Base-by-base conservation (phyloP, 192 early-diverging fungal genomes). In the Ramicandelaber brevisporus region DNA sequence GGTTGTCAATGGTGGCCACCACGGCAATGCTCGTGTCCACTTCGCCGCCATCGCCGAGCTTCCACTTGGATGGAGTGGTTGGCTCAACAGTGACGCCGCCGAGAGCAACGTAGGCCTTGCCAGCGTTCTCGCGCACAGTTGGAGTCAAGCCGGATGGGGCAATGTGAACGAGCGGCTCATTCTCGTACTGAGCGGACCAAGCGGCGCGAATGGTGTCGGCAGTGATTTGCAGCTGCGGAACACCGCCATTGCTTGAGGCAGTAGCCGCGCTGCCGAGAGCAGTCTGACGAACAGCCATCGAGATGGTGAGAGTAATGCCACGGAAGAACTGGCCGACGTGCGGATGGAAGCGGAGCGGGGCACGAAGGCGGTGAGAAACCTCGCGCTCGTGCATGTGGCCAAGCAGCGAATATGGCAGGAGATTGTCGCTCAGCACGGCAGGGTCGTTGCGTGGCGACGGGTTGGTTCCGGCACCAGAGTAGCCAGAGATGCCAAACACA, bases 381-480 rank as follows among this genome's bases (percentile, higher is more conserved):
- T 98, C 93, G 27, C 71, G 62, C 53, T 95, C 89, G 48, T 98
- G 93, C 31, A 98, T 90, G 53, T 98, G 93, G 51, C 71, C 71
- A 6, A 81, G 84, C 5, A 92, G 58, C 10, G 83, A 34, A 40
- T 98, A 98, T 3, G 87, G 79, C 32, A 98, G 69, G 17, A 98
- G 31, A 46, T 92, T 93, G 55, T 95, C 77, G 15, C 51, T 54
- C 13, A 98, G 62, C 33, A 78, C 71, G 17, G 55, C 68, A 21
- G 76, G 59, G 48, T 98, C 79, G 57, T 98, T 98, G 53, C 93
- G 95, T 31, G 70, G 77, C 29, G 80, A 86, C 23, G 93, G 87
- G 35, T 75, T 87, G 18, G 93, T 98, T 3, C 93, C 93, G 6
- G 93, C 93, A n/a, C 93, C 93, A 41, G 77, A 82, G 62, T 98